Conservation (phyloP, 495 filamentous ascomycete genomes). For the Penicillium atrosanguineum region DNA sequence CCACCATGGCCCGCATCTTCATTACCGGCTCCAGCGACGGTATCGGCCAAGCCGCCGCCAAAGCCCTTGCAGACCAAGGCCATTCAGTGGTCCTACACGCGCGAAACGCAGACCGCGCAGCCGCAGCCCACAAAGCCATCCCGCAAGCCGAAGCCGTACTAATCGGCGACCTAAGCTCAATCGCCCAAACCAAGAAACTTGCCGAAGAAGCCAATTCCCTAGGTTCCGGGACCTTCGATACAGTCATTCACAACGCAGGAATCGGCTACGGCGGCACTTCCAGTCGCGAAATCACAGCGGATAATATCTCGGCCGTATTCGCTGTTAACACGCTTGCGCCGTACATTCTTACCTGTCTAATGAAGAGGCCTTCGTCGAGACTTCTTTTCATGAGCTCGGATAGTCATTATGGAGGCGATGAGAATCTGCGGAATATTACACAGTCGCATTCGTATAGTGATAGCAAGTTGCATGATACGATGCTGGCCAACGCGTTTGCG, state of each 20-base stretch:
- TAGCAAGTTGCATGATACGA: constrained; percentile 52
- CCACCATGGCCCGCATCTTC: constrained; percentile 52
- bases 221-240: constrained; percentile 45
- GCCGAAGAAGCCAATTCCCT: constrained; percentile 48
- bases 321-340: constrained; percentile 57
- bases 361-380: constrained; percentile 46
- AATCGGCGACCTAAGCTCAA: constrained; percentile 49
- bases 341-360: constrained; percentile 54
- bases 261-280: constrained; percentile 37
- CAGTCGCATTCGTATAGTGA: constrained; percentile 43
- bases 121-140: constrained; percentile 39
- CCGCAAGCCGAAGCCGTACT: constrained; percentile 50
- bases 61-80: constrained; percentile 47
- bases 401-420: constrained; percentile 48
- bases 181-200: constrained; percentile 52
- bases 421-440: constrained; percentile 37
- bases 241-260: constrained; percentile 60
- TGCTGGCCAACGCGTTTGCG: constrained; percentile 55
- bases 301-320: constrained; percentile 52
- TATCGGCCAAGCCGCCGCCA: constrained; percentile 51
- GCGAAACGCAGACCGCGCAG: constrained; percentile 48
- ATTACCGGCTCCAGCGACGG: constrained; percentile 52
- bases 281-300: constrained; percentile 32
- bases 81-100: constrained; percentile 58
- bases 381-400: constrained; percentile 53